Evolutionary conservation across 495 filamentous ascomycete species (phyloP).

Genomic region (Aspergillus sclerotiicarbonarius): DNA sequence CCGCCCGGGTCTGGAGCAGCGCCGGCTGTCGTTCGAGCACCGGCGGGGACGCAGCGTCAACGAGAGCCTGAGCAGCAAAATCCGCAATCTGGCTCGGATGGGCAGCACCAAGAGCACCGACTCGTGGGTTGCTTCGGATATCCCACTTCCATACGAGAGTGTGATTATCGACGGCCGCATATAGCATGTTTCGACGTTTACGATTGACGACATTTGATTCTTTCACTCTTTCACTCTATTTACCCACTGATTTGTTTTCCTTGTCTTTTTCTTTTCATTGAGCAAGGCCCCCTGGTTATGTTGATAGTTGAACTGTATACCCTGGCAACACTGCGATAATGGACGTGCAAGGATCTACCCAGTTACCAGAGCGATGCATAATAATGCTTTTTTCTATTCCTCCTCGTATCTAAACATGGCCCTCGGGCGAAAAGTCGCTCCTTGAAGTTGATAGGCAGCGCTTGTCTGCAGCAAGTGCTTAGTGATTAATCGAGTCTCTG

Average conservation of each 20-base stretch:
- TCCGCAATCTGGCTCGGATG: conserved; percentile 67
- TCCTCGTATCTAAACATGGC: conserved; percentile 16
- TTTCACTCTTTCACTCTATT: not conserved
- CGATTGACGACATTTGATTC: conserved; percentile 13
- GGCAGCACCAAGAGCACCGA: conserved; percentile 60
- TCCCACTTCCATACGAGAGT: conserved; percentile 34
- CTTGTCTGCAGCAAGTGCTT: not conserved
- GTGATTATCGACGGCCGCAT: conserved; percentile 27
- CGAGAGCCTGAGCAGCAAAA: conserved; percentile 62
- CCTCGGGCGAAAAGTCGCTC: conserved; percentile 17
- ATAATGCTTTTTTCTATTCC: conserved; percentile 2
- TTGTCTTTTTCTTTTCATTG: conserved; percentile 4
- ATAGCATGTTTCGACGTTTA: conserved; percentile 11
- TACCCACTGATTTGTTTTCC: conserved; percentile 2
- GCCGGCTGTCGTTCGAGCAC: conserved; percentile 55
- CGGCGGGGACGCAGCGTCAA: conserved; percentile 63
- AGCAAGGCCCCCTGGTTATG: not conserved
- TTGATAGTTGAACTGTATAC: not conserved
- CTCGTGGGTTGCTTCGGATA: conserved; percentile 25
- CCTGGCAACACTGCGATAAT: not conserved
- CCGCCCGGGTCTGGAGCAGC: conserved; percentile 21
- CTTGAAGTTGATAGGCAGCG: not conserved
- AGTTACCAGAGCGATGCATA: not conserved
- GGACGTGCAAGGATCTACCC: not conserved
- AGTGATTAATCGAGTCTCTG: not conserved